Evolutionary conservation across 345 rosid species (phyloP), one percentile per base, ranked within the genome.

Genomic region (Reutealis trisperma): DNA sequence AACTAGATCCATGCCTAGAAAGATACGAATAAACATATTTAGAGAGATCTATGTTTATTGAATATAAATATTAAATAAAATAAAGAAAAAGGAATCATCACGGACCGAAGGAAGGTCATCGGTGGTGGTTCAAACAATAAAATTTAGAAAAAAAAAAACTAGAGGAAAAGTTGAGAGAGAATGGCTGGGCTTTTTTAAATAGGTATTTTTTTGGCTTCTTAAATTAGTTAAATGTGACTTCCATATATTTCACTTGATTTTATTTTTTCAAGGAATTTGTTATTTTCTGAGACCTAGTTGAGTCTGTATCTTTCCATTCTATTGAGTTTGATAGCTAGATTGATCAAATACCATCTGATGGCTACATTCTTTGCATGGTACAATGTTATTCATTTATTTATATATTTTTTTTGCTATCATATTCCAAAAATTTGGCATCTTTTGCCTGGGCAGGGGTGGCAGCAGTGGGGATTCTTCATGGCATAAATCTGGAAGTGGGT

Each of bases 401-500:
- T 15, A 24, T 27, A 27, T 1, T 13, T 8, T 25, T 75, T n/a
- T 52, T 8, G 19, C 7, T 19, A 4, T 32, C 63, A 22, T 22
- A 13, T 2, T 67, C 30, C 8, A 8, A 30, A 66, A 34, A 16
- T 37, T 67, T 70, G 57, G 27, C 65, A 34, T 30, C 21, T 64
- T 57, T 51, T 81, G 19, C 16, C 57, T 79, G 80, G 51, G 63
- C 89, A 88, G 92, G 82, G 97, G 97, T 32, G 97, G 98, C 19
- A 89, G 85, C 7, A 81, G 85, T 59, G 77, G 75, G 34, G 92
- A 89, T 77, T 79, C 89, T 77, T 84, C 88, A 30, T 94, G 98
- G 98, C 98, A 93, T 86, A 86, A 86, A 87, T 88, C 87, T 2
- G 98, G 98, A 27, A 83, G 83, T 52, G 83, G 93, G 71, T 72